Percentiles rank a stretch among this genome's conserved stretches.
phyloP scores from a whole-genome alignment of 768 basidiomycete species.

The Trametes sanguinea region DNA sequence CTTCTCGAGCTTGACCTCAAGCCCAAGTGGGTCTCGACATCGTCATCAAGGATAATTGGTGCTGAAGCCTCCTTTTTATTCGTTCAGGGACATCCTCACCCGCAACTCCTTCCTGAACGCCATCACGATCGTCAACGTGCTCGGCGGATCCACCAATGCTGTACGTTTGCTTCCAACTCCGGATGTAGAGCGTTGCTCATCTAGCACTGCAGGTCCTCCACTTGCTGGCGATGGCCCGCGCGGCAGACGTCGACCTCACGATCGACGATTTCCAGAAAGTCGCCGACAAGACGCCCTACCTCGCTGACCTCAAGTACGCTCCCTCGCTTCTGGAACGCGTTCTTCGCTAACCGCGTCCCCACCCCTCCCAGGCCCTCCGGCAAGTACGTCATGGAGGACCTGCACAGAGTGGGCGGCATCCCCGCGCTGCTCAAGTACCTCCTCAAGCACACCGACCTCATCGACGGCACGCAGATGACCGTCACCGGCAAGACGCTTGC shows the following conservation, averaged over 20 bases:
- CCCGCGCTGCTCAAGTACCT: constrained; percentile 86
- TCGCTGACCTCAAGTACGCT: constrained; percentile 75
- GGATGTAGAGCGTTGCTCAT: not conserved
- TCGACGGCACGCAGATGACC: constrained; percentile 82
- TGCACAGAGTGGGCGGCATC: constrained; percentile 83
- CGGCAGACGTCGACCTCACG: constrained; percentile 69
- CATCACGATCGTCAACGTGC: constrained; percentile 72
- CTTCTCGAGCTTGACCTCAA: constrained; percentile 80
- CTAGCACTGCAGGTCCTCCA: constrained; percentile 63
- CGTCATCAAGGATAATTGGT: not conserved
- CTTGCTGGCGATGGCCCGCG: constrained; percentile 81
- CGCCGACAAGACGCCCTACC: constrained; percentile 77
- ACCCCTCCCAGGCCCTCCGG: constrained; percentile 65
- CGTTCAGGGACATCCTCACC: constrained; percentile 60
- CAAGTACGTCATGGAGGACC: constrained; percentile 87
- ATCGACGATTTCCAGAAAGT: constrained; percentile 89
- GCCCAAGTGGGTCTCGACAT: constrained; percentile 52
- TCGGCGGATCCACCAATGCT: constrained; percentile 89
- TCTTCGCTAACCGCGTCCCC: not conserved
- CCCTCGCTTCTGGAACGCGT: constrained; percentile 20
- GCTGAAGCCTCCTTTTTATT: not conserved
- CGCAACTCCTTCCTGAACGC: constrained; percentile 80
- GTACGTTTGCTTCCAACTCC: constrained; percentile 40
- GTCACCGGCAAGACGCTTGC: constrained; percentile 91
- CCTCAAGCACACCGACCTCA: constrained; percentile 72